Evolutionary conservation across 169 alveolate species (phyloP).

Genomic region (Plasmodium malariae): DNA sequence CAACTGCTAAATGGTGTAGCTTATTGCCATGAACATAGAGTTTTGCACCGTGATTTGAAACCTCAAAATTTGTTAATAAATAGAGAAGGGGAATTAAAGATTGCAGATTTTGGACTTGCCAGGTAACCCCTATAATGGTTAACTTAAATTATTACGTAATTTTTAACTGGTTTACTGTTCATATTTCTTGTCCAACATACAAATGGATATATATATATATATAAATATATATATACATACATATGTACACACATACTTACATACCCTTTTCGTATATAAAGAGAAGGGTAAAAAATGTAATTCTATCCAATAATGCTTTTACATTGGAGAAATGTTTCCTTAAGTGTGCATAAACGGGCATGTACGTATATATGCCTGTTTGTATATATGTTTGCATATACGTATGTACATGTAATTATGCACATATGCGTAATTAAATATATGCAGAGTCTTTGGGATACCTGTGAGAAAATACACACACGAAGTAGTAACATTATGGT

Average conservation of each 20-base stretch:
- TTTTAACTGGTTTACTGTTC: not conserved
- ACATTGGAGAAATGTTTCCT: not conserved
- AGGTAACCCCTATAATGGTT: slow-evolving; percentile 70
- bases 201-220: no score
- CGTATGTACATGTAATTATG: no score
- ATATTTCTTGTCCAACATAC: not conserved
- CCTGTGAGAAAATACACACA: slow-evolving; percentile 99
- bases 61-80: slow-evolving; percentile 98
- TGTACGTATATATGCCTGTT: no score
- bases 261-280: not conserved
- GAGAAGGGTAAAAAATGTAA: not conserved
- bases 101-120: slow-evolving; percentile 99
- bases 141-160: no score
- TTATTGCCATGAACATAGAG: slow-evolving; percentile 98
- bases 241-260: not conserved
- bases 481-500: slow-evolving; percentile 99
- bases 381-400: slow-evolving; percentile 70
- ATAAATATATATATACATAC: not conserved
- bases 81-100: slow-evolving; percentile 93
- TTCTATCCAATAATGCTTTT: not conserved
- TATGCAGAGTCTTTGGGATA: slow-evolving; percentile 95
- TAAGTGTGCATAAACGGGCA: no score
- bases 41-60: slow-evolving; percentile 99
- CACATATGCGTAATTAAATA: slow-evolving; percentile 74
- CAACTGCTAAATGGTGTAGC: slow-evolving; percentile 98